Conservation (phyloP, 2,329 filamentous ascomycete species). For the Chaetomiaceae sp. region DNA sequence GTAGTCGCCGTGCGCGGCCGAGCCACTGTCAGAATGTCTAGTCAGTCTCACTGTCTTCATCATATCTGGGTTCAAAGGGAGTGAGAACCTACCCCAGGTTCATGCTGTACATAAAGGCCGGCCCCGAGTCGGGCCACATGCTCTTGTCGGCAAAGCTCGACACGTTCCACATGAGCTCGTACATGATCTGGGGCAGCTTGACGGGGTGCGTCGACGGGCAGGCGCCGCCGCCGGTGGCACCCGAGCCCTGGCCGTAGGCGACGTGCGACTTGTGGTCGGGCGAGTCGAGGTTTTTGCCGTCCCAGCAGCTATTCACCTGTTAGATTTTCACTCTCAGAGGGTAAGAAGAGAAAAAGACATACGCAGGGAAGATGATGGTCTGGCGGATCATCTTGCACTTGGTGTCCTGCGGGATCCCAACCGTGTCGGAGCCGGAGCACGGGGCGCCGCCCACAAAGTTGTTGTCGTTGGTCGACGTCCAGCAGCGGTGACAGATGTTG, state of each 20-base stretch:
- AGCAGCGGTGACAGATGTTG: slow-evolving; percentile 46
- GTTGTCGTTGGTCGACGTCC: slow-evolving; percentile 43
- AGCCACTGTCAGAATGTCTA: slow-evolving; percentile 29
- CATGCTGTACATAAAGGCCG: slow-evolving; percentile 41
- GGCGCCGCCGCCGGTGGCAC: slow-evolving; percentile 42
- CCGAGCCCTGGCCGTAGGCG: slow-evolving; percentile 41
- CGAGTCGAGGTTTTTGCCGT: too few relatives aligned
- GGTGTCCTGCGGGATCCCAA: slow-evolving; percentile 43
- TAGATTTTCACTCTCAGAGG: neutral
- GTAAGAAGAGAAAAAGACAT: slow-evolving; percentile 1
- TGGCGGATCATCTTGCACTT: slow-evolving; percentile 50
- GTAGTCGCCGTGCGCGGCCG: slow-evolving; percentile 49
- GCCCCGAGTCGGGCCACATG: slow-evolving; percentile 41
- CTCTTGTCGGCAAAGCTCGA: slow-evolving; percentile 39
- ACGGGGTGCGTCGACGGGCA: slow-evolving; percentile 44
- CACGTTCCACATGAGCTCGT: slow-evolving; percentile 46
- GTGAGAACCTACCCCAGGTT: slow-evolving; percentile 36
- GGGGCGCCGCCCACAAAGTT: slow-evolving; percentile 46
- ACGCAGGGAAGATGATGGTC: slow-evolving; percentile 47
- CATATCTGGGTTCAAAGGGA: neutral
- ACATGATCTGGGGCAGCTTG: slow-evolving; percentile 47
- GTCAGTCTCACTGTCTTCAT: neutral
- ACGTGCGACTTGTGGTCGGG: slow-evolving; percentile 39
- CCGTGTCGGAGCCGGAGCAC: slow-evolving; percentile 46
- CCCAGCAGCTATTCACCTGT: slow-evolving; percentile 40